These are phyloP conservation scores for Nakazawaea molendinolei DNA, from an alignment of 805 yeast species.

Conservation along the genomic window DNA sequence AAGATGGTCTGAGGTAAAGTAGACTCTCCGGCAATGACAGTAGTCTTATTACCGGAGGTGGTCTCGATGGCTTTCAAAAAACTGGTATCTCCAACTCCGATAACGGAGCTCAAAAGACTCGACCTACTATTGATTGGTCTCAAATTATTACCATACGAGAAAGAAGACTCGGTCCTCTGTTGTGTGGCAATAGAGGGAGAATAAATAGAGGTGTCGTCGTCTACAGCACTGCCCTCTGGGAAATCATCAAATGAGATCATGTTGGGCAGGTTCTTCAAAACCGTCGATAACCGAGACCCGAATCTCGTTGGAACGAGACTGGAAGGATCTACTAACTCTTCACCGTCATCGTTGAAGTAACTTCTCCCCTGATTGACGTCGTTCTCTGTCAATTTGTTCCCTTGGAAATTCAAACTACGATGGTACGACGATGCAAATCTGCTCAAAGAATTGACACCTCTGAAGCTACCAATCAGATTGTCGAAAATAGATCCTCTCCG, in stretches of 20 bases:
- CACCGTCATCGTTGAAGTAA: constrained; percentile 51
- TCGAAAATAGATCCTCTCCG: constrained; percentile 12
- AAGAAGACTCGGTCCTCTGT: constrained; percentile 21
- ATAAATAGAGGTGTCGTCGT: constrained; percentile 35
- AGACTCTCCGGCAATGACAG: constrained; percentile 74
- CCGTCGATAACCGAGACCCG: constrained; percentile 61
- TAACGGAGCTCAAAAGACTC: constrained; percentile 4
- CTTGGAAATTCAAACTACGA: constrained; percentile 62
- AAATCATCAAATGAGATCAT: constrained; percentile 9
- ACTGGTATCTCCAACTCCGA: constrained; percentile 28
- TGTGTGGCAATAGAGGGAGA: constrained; percentile 20
- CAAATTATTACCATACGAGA: constrained; percentile 16
- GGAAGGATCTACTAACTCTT: constrained; percentile 62
- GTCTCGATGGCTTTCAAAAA: constrained; percentile 62
- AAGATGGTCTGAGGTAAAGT: constrained; percentile 67
- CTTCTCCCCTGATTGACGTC: constrained; percentile 57
- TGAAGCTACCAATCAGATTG: constrained; percentile 48
- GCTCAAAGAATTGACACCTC: constrained; percentile 62
- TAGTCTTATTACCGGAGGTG: constrained; percentile 52
- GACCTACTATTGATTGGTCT: constrained; percentile 10
- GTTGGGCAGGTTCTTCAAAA: constrained; percentile 24
- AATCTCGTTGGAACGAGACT: constrained; percentile 57
- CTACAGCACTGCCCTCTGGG: constrained; percentile 27
- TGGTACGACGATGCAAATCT: constrained; percentile 75
- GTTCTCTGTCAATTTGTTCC: constrained; percentile 38